A percentile compares a stretch with the other conserved stretches of the same genome.
Conservation (phyloP, 1,139 yeast species). For the Geotrichum australiense region DNA sequence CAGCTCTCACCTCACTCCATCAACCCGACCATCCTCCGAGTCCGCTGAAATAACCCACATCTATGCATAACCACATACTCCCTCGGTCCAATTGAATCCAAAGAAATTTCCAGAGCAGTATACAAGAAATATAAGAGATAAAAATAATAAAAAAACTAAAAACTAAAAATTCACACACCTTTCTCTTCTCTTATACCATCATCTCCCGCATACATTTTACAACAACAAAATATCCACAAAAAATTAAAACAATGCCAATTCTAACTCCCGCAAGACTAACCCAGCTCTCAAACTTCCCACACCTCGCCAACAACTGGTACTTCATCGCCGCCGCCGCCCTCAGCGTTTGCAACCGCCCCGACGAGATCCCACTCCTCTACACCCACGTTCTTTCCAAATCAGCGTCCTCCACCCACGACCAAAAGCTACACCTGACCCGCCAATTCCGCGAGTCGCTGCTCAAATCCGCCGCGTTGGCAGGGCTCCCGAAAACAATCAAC, state of each 20-base stretch:
- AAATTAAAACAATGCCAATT: conserved; percentile 23
- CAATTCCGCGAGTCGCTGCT: conserved; percentile 66
- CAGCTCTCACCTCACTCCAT: no score
- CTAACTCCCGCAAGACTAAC: conserved; percentile 60
- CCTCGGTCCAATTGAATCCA: no score
- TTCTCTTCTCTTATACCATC: no score
- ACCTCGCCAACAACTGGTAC: conserved; percentile 60
- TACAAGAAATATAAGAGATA: no score
- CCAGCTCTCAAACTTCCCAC: conserved; percentile 46
- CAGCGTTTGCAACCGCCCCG: conserved; percentile 74
- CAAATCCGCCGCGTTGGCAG: conserved; percentile 71
- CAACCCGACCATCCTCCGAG: no score
- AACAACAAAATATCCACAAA: conserved; percentile 1
- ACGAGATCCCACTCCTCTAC: conserved; percentile 68
- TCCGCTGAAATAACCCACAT: no score
- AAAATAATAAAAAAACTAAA: no score
- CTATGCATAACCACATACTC: no score
- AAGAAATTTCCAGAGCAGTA: no score
- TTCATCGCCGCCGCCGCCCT: conserved; percentile 73
- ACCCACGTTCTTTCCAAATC: conserved; percentile 59
- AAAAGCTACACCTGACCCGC: conserved; percentile 39
- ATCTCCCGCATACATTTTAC: no score
- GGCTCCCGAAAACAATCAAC: conserved; percentile 80
- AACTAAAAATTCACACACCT: no score
- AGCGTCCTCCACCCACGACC: conserved; percentile 16